These are phyloP conservation scores for Penstemon davidsonii DNA, from an alignment of 257 asterid genomes.

Conservation along the genomic window DNA sequence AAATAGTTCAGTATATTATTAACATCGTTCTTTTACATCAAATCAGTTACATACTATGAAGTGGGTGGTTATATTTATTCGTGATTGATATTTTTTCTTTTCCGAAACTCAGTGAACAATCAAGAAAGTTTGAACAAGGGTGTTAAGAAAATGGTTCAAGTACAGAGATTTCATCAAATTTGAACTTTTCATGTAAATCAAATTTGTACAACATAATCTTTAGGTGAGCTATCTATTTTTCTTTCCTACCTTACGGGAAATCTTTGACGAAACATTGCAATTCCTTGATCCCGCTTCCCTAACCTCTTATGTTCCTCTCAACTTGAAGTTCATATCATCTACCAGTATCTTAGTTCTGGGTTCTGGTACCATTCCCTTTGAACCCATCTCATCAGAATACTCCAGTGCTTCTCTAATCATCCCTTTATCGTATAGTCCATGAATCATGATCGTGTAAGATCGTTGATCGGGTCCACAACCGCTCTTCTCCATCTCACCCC, in stretches of 20 bases:
- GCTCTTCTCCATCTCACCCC: conserved; percentile 74
- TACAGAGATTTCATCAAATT: neutral
- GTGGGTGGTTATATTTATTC: no score
- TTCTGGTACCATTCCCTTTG: conserved; percentile 63
- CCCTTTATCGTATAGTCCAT: conserved; percentile 57
- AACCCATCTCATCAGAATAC: conserved; percentile 57
- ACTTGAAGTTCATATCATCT: conserved; percentile 48
- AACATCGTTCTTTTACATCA: no score
- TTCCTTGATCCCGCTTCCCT: conserved; percentile 9
- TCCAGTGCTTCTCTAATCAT: conserved; percentile 42
- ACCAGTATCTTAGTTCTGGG: conserved; percentile 57
- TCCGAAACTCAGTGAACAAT: no score
- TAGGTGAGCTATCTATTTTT: conserved; percentile 16
- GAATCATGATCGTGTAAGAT: conserved; percentile 68
- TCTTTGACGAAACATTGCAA: neutral
- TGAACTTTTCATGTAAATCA: neutral
- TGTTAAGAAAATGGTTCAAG: neutral
- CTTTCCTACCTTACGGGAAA: conserved; percentile 1
- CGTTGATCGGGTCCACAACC: conserved; percentile 72
- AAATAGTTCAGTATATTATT: no score
- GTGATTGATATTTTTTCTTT: no score
- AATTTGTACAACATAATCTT: neutral
- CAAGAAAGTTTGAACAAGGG: no score
- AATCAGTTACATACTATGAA: no score
- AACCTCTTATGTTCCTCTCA: conserved; percentile 27